These are phyloP conservation scores for Ogataea saltuana DNA, from an alignment of 805 yeast genomes.

Conservation along the genomic window DNA sequence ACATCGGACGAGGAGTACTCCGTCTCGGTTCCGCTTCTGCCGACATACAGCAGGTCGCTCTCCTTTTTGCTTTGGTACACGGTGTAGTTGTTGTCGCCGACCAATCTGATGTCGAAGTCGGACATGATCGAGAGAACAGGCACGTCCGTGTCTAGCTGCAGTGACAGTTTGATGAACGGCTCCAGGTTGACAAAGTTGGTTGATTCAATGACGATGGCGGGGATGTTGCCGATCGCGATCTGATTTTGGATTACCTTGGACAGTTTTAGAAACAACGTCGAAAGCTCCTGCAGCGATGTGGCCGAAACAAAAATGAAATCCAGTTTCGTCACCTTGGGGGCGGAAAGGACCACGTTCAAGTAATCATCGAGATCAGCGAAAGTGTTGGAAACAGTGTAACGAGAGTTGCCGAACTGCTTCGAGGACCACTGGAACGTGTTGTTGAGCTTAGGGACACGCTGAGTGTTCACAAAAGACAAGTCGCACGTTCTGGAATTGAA, in stretches of 20 bases:
- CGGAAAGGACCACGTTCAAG: constrained; percentile 11
- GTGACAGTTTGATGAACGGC: constrained; percentile 56
- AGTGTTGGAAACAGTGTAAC: constrained; percentile 27
- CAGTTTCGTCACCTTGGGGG: constrained; percentile 26
- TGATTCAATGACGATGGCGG: constrained; percentile 64
- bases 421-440: constrained; percentile 34
- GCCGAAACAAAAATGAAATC: constrained; percentile 52
- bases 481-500: constrained; percentile 45
- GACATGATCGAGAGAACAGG: constrained; percentile 59
- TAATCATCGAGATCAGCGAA: constrained; percentile 31
- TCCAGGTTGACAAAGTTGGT: constrained; percentile 74
- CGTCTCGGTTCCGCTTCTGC: constrained; percentile 43
- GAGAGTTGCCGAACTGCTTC: constrained; percentile 35
- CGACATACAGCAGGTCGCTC: constrained; percentile 48
- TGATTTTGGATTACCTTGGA: constrained; percentile 37
- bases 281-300: constrained; percentile 51
- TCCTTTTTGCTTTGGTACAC: constrained; percentile 41
- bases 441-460: constrained; percentile 12
- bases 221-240: constrained; percentile 31
- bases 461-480: constrained; percentile 42
- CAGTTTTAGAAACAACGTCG: constrained; percentile 42
- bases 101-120: constrained; percentile 56
- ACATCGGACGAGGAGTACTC: constrained; percentile 44
- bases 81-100: constrained; percentile 35
- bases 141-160: constrained; percentile 33